phyloP scores from a whole-genome alignment of 2,329 filamentous ascomycete genomes.

The Cladosporium sp. region DNA sequence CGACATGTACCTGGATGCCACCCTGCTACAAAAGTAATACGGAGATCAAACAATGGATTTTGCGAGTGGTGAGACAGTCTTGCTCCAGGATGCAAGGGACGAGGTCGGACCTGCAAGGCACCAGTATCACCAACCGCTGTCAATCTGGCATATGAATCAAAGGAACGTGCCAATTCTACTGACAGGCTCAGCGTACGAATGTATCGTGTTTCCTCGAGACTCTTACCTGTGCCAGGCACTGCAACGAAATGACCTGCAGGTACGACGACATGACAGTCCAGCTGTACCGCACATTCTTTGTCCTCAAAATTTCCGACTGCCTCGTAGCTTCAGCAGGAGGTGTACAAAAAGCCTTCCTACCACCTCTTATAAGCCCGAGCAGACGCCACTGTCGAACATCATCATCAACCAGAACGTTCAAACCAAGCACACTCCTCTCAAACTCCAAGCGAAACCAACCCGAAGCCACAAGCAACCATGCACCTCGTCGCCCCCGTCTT shows the following conservation, averaged over 20 bases:
- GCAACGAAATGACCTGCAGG: constrained; percentile 1
- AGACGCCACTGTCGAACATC: constrained; percentile 7
- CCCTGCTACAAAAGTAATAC: background rate
- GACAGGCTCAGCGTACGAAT: constrained; percentile 6
- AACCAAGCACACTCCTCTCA: background rate
- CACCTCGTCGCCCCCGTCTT: constrained; percentile 15
- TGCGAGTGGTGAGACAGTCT: background rate
- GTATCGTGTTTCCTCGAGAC: too few species aligned
- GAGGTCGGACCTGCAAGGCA: constrained; percentile 11
- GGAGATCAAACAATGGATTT: background rate
- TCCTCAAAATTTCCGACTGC: background rate
- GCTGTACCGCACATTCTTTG: constrained; percentile 3
- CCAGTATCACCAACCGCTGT: constrained; percentile 1
- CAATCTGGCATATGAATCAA: background rate
- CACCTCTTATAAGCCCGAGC: background rate
- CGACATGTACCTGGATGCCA: too few species aligned
- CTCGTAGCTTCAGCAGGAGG: background rate
- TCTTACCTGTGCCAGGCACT: too few species aligned
- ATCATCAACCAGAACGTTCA: background rate
- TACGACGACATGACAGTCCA: constrained; percentile 10
- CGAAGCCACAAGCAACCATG: constrained; percentile 18
- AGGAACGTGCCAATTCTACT: constrained; percentile 7
- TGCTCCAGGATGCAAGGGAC: constrained; percentile 12
- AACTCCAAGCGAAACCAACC: constrained; percentile 1
- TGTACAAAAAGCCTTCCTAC: constrained; percentile 3